phyloP scores from a whole-genome alignment of 768 basidiomycete species.

The Lactifluus volemus region DNA sequence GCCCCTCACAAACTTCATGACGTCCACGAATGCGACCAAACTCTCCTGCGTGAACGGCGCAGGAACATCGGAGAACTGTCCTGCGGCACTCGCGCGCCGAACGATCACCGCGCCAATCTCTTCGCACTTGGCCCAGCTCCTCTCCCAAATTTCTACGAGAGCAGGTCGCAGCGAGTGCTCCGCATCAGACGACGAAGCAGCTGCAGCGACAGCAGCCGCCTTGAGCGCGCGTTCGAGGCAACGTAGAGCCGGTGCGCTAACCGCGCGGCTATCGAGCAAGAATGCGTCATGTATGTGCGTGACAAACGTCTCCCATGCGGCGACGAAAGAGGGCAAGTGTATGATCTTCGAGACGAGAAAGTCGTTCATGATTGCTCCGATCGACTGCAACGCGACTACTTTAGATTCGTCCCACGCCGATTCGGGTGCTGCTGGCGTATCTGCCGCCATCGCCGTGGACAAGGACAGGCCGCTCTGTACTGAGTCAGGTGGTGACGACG shows the following conservation, averaged over 20 bases:
- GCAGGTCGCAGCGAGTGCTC: constrained; percentile 25
- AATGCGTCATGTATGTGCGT: constrained; percentile 63
- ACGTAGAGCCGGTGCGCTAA: constrained; percentile 78
- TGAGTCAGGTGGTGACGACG: constrained; percentile 12
- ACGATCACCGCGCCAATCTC: constrained; percentile 51
- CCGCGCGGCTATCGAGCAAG: constrained; percentile 48
- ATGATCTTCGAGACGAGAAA: constrained; percentile 72
- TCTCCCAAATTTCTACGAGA: constrained; percentile 44
- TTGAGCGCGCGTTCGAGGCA: constrained; percentile 74
- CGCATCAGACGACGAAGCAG: constrained; percentile 36
- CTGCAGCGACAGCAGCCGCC: constrained; percentile 46
- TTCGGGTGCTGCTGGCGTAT: constrained; percentile 15
- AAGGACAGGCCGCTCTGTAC: not conserved
- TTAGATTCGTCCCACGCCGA: constrained; percentile 84
- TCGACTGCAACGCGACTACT: constrained; percentile 72
- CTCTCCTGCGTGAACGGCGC: constrained; percentile 75
- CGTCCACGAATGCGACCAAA: constrained; percentile 70
- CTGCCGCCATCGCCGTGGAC: not conserved
- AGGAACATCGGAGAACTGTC: not conserved
- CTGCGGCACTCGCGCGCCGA: constrained; percentile 20
- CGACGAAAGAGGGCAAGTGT: constrained; percentile 55
- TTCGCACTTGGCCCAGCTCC: constrained; percentile 64
- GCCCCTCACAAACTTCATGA: constrained; percentile 51
- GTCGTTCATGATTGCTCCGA: constrained; percentile 75
- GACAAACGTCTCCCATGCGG: constrained; percentile 71